Evolutionary conservation across 768 basidiomycete genomes (phyloP), one percentile per base, ranked within the genome.

Genomic region (Lactarius hatsudake): DNA sequence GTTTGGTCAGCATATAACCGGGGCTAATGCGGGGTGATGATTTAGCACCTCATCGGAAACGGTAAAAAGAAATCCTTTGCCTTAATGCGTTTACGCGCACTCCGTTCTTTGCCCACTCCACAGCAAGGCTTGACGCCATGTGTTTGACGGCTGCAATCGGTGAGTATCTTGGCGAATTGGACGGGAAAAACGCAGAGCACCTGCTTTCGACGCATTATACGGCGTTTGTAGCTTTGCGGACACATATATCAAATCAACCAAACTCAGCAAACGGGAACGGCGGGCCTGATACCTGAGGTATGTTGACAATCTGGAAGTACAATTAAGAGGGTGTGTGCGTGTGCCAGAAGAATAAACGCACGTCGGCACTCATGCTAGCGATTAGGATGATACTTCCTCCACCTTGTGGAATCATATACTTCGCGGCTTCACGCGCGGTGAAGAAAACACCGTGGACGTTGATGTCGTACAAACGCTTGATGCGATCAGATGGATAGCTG

Each of bases 151-250:
- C 90, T 90, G 66, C 40, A 38, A 55, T 36, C 3, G 17, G n/a
- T 65, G 40, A 60, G 48, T 57, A 40, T 63, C 65, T n/a, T 32
- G 30, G 48, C 43, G 9, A 15, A 23, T 40, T 15, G 18, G 34
- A 32, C 54, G 10, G 5, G 20, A n/a, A 17, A 23, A 55, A 15
- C 13, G 26, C 15, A 43, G 72, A 82, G 72, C 72, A 88, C 89
- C 93, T 42, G 93, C 93, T 81, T 96, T 98, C 23, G 94, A 96
- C 10, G 93, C 91, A 77, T 98, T 98, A 77, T 98, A 98, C 0
- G 96, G 94, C 5, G 93, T 91, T 82, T 98, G 96, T 51, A 85
- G 86, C 85, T 93, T 75, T 30, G 62, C 32, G 34, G 38, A 59
- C 42, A 60, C 42, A 26, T 40, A 28, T 32, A 51, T 59, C 9